These are phyloP conservation scores for Daedalea quercina DNA, from an alignment of 768 basidiomycete genomes.

Conservation along the genomic window DNA sequence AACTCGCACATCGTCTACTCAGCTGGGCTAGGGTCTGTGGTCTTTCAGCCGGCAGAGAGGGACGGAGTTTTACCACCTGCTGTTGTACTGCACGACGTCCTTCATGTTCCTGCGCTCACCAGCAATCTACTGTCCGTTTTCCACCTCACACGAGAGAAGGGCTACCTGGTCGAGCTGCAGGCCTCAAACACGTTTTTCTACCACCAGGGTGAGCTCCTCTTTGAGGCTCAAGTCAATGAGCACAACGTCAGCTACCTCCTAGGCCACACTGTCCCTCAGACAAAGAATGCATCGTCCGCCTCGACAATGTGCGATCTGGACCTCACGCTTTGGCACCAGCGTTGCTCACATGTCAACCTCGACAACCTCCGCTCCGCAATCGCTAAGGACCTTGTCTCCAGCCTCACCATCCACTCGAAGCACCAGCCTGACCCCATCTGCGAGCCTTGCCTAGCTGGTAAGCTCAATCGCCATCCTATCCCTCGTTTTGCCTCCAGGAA, in stretches of 20 bases:
- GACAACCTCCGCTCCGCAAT: constrained; percentile 11
- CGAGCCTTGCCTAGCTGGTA: constrained; percentile 27
- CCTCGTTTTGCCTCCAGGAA: constrained; percentile 7
- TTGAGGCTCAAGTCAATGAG: constrained; percentile 17
- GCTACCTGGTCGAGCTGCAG: neutral
- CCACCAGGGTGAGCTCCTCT: constrained; percentile 6
- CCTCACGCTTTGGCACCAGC: constrained; percentile 23
- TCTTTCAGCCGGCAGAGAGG: constrained; percentile 12
- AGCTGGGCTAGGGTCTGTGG: constrained; percentile 2
- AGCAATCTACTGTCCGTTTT: constrained; percentile 5
- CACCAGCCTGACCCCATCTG: constrained; percentile 24
- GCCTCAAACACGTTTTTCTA: constrained; percentile 2
- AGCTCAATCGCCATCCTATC: constrained; percentile 12
- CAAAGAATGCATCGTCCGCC: constrained; percentile 1
- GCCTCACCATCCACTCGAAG: constrained; percentile 17
- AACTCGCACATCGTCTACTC: constrained; percentile 1
- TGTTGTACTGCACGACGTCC: constrained; percentile 1
- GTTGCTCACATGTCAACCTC: constrained; percentile 23
- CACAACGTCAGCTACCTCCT: constrained; percentile 19
- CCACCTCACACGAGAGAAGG: constrained; percentile 2
- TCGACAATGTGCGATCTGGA: constrained; percentile 19
- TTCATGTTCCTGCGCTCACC: constrained; percentile 5
- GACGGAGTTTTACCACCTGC: neutral
- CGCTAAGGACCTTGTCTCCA: constrained; percentile 15
- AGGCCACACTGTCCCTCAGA: constrained; percentile 10